These are phyloP conservation scores for Boletus sp. DNA, from an alignment of 768 basidiomycete genomes.

Conservation along the genomic window DNA sequence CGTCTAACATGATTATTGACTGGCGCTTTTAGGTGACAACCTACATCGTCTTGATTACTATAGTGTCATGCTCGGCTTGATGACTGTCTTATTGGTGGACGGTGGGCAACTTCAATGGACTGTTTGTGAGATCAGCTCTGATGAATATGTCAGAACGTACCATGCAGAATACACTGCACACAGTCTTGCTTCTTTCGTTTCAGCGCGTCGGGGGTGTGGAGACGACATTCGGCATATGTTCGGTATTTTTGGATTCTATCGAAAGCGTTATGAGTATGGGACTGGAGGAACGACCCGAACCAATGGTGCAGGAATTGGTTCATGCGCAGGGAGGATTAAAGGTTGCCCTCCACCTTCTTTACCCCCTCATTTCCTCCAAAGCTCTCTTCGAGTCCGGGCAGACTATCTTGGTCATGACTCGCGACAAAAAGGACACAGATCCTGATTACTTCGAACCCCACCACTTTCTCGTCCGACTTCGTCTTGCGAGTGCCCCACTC, in stretches of 20 bases:
- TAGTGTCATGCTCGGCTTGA: slow-evolving; percentile 51
- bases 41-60: slow-evolving; percentile 46
- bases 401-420: slow-evolving; percentile 64
- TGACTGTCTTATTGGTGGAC: slow-evolving; percentile 53
- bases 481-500: slow-evolving; percentile 65
- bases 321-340: slow-evolving; percentile 82
- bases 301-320: slow-evolving; percentile 59
- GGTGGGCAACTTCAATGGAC: slow-evolving; percentile 35
- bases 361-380: slow-evolving; percentile 73
- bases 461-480: slow-evolving; percentile 81
- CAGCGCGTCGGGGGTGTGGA: slow-evolving; percentile 69
- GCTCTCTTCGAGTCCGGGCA: slow-evolving; percentile 84
- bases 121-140: background rate
- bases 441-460: slow-evolving; percentile 79
- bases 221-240: slow-evolving; percentile 57
- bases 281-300: slow-evolving; percentile 55
- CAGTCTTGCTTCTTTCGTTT: slow-evolving; percentile 75
- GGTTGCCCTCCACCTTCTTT: slow-evolving; percentile 72
- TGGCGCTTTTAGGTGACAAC: slow-evolving; percentile 35
- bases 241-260: slow-evolving; percentile 53
- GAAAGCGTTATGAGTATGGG: slow-evolving; percentile 46
- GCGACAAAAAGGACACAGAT: slow-evolving; percentile 78
- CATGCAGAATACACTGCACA: slow-evolving; percentile 70
- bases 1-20: slow-evolving; percentile 8
- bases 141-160: slow-evolving; percentile 59